Base-by-base conservation (phyloP, 1,284 basidiomycete genomes). In the Ustilago nuda region DNA sequence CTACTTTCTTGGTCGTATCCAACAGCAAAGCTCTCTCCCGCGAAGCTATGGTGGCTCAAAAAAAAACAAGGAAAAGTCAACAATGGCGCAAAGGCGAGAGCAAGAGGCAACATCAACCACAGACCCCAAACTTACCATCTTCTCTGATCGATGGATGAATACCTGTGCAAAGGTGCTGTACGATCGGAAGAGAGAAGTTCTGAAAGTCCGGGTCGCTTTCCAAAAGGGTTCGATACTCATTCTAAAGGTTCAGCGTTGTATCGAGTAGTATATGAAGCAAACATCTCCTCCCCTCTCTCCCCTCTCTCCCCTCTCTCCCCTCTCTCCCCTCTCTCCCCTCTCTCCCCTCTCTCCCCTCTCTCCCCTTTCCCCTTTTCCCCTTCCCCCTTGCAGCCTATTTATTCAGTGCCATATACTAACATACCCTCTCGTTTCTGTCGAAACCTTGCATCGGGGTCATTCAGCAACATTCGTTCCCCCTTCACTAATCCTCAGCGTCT, bases 231-330 rank as follows among this genome's bases (percentile, higher is more conserved):
- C 74, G 69, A 65, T 69, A 72, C 61, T 39, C 52, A 39, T 12
- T n/a, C n/a, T 33, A 23, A 55, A 74, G 61, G 60, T 63, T 36
- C 53, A 66, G 36, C 41, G 48, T 39, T 19, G 56, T 67, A 61
- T 61, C 72, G 80, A 80, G 80, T 79, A 82, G 80, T 82, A 82
- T 82, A 70, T 57, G 58, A 67, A 81, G 78, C 81, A 61, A 12
- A 83, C 79, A 80, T 71, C 30, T 36, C 37, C 50, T 23, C 32
- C 43, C 48, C 39, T 50, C 37, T 46, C 48, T 15, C 23, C 19
- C 53, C 27, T 19, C 15, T n/a, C n/a, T 45, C 30, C 27, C 56
- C 23, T 35, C 32, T 35, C n/a, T 36, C 30, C 50, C 43, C 45
- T 46, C n/a, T n/a, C n/a, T n/a, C n/a, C n/a, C n/a, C n/a, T n/a